Base-by-base conservation (phyloP, 345 rosid species). In the Clausena lansium region DNA sequence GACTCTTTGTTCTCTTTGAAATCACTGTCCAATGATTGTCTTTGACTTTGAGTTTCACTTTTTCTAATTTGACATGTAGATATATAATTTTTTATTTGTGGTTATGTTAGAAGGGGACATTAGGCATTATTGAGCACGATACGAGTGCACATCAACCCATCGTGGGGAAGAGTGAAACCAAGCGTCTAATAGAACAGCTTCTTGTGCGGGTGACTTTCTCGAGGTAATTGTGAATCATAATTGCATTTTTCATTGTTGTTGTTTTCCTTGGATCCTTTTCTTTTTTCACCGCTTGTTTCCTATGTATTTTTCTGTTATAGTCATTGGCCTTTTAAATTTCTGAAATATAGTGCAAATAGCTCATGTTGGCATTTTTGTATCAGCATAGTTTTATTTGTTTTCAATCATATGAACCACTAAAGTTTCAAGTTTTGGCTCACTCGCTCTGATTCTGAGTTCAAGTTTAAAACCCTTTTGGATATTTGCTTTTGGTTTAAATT, bases 151-250 rank as follows among this genome's bases (percentile, higher is more conserved):
- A 83, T 52, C 80, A 54, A 67, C 66, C 70, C 73, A 41, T 76
- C 11, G 77, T 38, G 38, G 79, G 82, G 86, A 89, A 71, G 79
- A 75, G 68, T 79, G 87, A 83, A 71, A 77, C 89, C 77, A 93
- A 91, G 87, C 83, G 71, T 78, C 82, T 88, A 71, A 94, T 96
- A 81, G 98, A 89, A 82, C 92, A 78, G 82, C 89, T 96, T 81
- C 88, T 96, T 63, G 74, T 84, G 90, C 88, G 81, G 84, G 97
- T 91, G 84, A 92, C 89, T n/a, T 93, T 90, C 82, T 88, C 97
- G 52, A 87, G 99, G 98, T 95, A 91, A 78, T 81, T 81, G 62
- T 52, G 35, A 27, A 3, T 78, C 32, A 52, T 67, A 71, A 54
- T 61, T 19, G 22, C 39, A 64, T 60, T 63, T 80, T 77, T 35